Percentiles rank a stretch among this genome's conserved stretches.
These are phyloP conservation scores for Euclidium syriacum DNA, from an alignment of 345 rosid genomes.

Conservation along the genomic window DNA sequence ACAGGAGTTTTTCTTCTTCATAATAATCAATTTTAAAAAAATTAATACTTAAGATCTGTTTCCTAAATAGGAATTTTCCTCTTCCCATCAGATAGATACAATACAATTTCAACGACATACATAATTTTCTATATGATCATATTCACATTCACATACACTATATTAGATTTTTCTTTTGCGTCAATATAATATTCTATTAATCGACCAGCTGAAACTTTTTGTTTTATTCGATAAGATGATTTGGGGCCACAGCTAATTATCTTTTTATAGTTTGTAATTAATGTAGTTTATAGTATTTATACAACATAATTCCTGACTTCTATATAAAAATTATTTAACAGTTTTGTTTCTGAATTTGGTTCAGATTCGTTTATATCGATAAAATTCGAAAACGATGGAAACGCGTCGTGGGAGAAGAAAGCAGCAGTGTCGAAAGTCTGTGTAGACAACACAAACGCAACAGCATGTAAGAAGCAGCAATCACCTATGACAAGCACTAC, in stretches of 20 bases:
- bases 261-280: background rate
- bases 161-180: background rate
- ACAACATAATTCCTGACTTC: no score
- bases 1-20: background rate
- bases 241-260: slow-evolving; percentile 4
- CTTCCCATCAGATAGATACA: no score
- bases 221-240: slow-evolving; percentile 14
- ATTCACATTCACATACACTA: background rate
- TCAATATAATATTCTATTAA: background rate
- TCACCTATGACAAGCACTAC: slow-evolving; percentile 28
- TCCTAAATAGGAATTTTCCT: background rate
- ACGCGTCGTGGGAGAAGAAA: slow-evolving; percentile 82
- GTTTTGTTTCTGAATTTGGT: background rate
- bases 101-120: no score
- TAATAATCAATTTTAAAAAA: background rate
- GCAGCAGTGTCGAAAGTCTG: slow-evolving; percentile 50
- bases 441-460: slow-evolving; percentile 29
- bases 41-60: slow-evolving; percentile 1
- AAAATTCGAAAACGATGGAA: slow-evolving; percentile 79
- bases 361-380: slow-evolving; percentile 94
- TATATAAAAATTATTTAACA: no score
- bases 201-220: slow-evolving; percentile 1
- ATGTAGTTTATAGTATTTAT: background rate
- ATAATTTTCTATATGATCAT: background rate
- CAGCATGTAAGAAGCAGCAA: slow-evolving; percentile 36